Conservation (phyloP, 495 filamentous ascomycete genomes). For the Astrothelium subdiscretum region DNA sequence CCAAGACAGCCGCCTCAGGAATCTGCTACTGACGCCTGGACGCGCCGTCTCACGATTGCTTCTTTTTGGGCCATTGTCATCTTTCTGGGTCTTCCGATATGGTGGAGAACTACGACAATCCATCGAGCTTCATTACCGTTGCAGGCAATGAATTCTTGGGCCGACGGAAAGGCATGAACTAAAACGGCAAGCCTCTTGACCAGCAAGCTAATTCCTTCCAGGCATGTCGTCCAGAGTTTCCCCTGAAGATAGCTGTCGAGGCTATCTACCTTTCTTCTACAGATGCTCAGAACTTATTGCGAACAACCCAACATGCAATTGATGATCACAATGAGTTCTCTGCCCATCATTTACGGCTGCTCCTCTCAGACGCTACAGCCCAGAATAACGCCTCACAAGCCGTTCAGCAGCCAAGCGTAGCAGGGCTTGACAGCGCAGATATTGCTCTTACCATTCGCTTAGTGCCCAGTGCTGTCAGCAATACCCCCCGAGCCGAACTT, state of each 20-base stretch:
- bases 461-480: neutral
- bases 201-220: conserved; percentile 25
- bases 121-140: conserved; percentile 79
- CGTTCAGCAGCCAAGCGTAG: neutral
- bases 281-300: conserved; percentile 67
- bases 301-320: conserved; percentile 76
- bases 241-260: conserved; percentile 68
- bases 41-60: conserved; percentile 44
- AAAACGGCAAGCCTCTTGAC: neutral
- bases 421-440: conserved; percentile 3
- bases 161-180: conserved; percentile 67
- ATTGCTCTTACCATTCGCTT: neutral
- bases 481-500: neutral
- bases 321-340: conserved; percentile 88
- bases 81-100: conserved; percentile 81
- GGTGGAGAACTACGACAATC: conserved; percentile 93
- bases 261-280: conserved; percentile 51
- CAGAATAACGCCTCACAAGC: conserved; percentile 1
- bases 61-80: conserved; percentile 88
- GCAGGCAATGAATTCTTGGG: conserved; percentile 82
- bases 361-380: conserved; percentile 38
- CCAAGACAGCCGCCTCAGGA: conserved; percentile 7
- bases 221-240: conserved; percentile 82
- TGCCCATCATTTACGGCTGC: conserved; percentile 74
- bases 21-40: conserved; percentile 2